These are phyloP conservation scores for Neurospora tetrasperma DNA, from an alignment of 495 filamentous ascomycete species.

Conservation along the genomic window DNA sequence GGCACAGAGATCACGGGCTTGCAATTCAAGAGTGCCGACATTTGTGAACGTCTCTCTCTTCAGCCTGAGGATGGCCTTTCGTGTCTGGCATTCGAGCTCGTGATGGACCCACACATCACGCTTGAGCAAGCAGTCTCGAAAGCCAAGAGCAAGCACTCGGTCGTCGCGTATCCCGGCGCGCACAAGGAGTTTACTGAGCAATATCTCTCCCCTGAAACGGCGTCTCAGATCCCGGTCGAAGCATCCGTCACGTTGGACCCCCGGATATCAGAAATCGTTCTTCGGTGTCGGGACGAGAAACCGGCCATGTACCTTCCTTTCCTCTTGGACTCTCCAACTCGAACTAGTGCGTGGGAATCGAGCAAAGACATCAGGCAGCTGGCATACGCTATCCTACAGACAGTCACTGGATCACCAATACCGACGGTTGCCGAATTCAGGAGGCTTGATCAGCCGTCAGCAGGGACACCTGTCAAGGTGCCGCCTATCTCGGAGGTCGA, in stretches of 20 bases:
- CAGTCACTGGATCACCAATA: constrained; percentile 12
- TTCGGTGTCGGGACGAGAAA: constrained; percentile 23
- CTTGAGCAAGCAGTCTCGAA: constrained; percentile 22
- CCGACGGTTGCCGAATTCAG: constrained; percentile 20
- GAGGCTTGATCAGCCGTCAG: constrained; percentile 17
- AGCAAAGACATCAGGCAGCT: constrained; percentile 43
- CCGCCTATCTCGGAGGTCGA: constrained; percentile 1
- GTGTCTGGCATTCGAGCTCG: constrained; percentile 31
- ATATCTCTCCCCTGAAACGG: constrained; percentile 25
- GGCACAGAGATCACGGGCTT: constrained; percentile 25
- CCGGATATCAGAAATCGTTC: constrained; percentile 37
- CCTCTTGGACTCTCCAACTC: constrained; percentile 46
- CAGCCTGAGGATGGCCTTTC: constrained; percentile 15
- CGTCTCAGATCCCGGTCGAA: background rate
- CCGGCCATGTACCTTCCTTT: constrained; percentile 47
- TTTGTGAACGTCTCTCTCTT: constrained; percentile 30
- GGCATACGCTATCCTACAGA: constrained; percentile 49
- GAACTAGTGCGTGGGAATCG: constrained; percentile 54
- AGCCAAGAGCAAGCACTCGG: constrained; percentile 13
- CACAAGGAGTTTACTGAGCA: constrained; percentile 36
- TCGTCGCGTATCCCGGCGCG: constrained; percentile 4
- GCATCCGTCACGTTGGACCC: constrained; percentile 29
- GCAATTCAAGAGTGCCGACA: constrained; percentile 23
- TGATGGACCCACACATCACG: constrained; percentile 20
- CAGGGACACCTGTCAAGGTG: constrained; percentile 10